Base-by-base conservation (phyloP, 1,284 basidiomycete genomes). In the Puccinia triticina region DNA sequence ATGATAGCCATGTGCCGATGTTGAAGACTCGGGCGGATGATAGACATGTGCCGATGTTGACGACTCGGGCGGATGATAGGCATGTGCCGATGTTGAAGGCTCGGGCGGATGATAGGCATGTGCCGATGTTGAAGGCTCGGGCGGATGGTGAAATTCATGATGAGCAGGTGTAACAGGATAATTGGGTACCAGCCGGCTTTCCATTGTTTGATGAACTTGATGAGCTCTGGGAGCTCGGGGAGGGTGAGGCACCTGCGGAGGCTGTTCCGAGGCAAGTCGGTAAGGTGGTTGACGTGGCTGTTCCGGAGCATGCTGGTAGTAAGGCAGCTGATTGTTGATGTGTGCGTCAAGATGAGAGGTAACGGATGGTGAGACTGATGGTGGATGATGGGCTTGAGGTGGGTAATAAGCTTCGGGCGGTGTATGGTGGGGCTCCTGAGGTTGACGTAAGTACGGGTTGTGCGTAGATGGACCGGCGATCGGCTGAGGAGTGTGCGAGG, bases 81-180 rank as follows among this genome's bases (percentile, higher is more conserved):
- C 48, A 74, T 53, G 53, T 23, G 12, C 5, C 10, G 72, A 32
- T 74, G 46, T 37, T 55, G 72, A 37, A 8, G 46, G 12, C 16
- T 53, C 26, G n/a, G n/a, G n/a, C n/a, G n/a, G n/a, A n/a, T n/a
- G n/a, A n/a, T 46, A 32, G 48, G 21, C 48, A 74, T 53, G 53
- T 23, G 12, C 5, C 10, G 72, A 32, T 74, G 46, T 37, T 55
- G 72, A 37, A 8, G 46, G 12, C 16, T 53, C 26, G 1, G 26
- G 72, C 43, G 26, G 32, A 55, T 50, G 72, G 16, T 74, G 72
- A 26, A 53, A 57, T 23, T 74, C 48, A 32, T 55, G 48, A 74
- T 32, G 48, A 26, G 50, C 12, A 37, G 72, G 55, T 57, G 72
- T 50, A 37, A 53, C 32, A 40, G 72, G 50, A 59, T 75, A 75